Evolutionary conservation across 2,329 filamentous ascomycete genomes (phyloP).

Genomic region (Pezicula carpinea): DNA sequence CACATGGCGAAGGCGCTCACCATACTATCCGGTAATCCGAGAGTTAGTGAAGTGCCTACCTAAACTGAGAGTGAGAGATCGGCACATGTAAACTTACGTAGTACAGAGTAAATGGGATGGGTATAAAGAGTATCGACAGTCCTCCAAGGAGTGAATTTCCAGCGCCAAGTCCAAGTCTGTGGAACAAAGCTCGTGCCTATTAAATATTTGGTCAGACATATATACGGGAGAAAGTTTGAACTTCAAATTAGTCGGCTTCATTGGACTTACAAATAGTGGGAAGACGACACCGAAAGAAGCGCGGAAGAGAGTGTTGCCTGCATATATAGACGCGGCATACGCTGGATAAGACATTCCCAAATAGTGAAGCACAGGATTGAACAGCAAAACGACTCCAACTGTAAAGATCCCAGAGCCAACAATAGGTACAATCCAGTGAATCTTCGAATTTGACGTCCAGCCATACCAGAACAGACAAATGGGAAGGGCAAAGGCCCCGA

Average conservation of each 20-base stretch:
- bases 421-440: constrained; percentile 51
- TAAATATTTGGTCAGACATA: constrained; percentile 43
- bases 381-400: constrained; percentile 50
- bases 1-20: neutral
- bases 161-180: constrained; percentile 49
- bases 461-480: constrained; percentile 54
- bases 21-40: neutral
- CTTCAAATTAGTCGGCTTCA: too few species aligned
- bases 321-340: constrained; percentile 53
- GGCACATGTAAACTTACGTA: constrained; percentile 4
- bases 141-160: constrained; percentile 53
- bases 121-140: constrained; percentile 20
- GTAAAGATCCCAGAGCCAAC: constrained; percentile 47
- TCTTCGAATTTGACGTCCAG: constrained; percentile 44
- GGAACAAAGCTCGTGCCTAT: constrained; percentile 54
- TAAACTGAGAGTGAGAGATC: too few species aligned
- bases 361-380: constrained; percentile 54
- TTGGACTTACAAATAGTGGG: constrained; percentile 8
- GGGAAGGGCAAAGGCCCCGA: constrained; percentile 44
- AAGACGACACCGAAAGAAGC: constrained; percentile 36
- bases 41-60: neutral
- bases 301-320: constrained; percentile 53
- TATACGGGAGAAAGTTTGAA: neutral
- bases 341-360: constrained; percentile 47
- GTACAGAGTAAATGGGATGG: constrained; percentile 1